A percentile compares a stretch with the other conserved stretches of the same genome.
Conservation (phyloP, 768 basidiomycete species). For the Mycena sanguinolenta region DNA sequence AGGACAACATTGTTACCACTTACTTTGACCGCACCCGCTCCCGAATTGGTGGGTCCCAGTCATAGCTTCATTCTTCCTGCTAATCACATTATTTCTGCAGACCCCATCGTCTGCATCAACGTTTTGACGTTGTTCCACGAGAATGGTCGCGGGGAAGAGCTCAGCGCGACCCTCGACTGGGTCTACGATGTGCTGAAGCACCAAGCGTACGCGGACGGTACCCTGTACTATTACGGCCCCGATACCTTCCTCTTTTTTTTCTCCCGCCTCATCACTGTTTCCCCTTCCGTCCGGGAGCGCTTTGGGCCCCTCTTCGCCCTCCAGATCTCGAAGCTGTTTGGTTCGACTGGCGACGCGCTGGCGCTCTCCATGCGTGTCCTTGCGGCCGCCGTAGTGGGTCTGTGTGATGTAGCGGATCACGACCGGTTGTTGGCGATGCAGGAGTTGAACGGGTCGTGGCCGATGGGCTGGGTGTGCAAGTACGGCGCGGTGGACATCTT, state of each 20-base stretch:
- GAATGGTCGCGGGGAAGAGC: conserved; percentile 51
- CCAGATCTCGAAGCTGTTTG: conserved; percentile 45
- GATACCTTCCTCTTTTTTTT: conserved; percentile 57
- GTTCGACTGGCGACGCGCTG: conserved; percentile 50
- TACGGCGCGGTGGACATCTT: conserved; percentile 49
- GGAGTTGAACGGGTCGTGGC: conserved; percentile 56
- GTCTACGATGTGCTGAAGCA: conserved; percentile 50
- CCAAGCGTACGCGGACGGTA: conserved; percentile 56
- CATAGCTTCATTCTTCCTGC: not conserved
- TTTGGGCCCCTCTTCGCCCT: conserved; percentile 45
- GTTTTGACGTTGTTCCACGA: conserved; percentile 52
- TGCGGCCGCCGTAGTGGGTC: conserved; percentile 42
- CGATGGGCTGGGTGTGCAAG: conserved; percentile 52
- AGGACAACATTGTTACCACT: conserved; percentile 37
- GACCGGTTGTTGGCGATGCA: conserved; percentile 49
- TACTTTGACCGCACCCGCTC: conserved; percentile 53
- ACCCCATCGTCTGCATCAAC: conserved; percentile 56
- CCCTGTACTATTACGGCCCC: conserved; percentile 52
- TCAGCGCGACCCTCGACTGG: conserved; percentile 52
- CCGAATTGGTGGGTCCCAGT: conserved; percentile 29
- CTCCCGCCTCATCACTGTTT: conserved; percentile 48
- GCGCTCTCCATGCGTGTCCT: conserved; percentile 58
- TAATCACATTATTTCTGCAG: conserved; percentile 24
- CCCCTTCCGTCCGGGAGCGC: conserved; percentile 40
- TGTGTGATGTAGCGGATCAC: conserved; percentile 47